These are phyloP conservation scores for Mycena crocata DNA, from an alignment of 768 basidiomycete species.

Conservation along the genomic window DNA sequence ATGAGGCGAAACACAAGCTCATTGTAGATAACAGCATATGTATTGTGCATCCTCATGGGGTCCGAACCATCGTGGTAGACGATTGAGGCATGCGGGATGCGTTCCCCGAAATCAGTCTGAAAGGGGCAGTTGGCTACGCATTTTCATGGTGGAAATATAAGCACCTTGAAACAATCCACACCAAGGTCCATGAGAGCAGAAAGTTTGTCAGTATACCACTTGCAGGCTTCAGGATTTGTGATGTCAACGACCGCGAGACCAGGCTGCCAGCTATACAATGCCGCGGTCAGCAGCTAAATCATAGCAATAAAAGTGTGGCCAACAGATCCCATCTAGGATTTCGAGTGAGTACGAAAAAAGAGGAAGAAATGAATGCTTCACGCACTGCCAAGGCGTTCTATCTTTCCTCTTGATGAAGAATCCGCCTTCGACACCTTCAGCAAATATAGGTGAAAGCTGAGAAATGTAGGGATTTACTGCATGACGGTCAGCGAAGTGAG, in stretches of 20 bases:
- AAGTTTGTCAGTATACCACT: constrained; percentile 68
- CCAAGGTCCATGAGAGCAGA: constrained; percentile 63
- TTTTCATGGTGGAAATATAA: not conserved
- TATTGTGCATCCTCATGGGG: constrained; percentile 77
- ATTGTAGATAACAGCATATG: constrained; percentile 78
- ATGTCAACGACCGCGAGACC: constrained; percentile 73
- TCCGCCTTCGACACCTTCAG: constrained; percentile 73
- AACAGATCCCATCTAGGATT: constrained; percentile 60
- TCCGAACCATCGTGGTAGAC: constrained; percentile 76
- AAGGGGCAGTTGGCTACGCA: not conserved
- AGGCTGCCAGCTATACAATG: constrained; percentile 61
- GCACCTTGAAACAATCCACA: constrained; percentile 70
- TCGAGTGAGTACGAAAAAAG: constrained; percentile 4
- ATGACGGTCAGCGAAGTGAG: not conserved
- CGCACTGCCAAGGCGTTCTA: constrained; percentile 76
- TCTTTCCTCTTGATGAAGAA: constrained; percentile 78
- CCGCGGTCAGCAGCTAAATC: not conserved
- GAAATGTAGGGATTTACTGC: constrained; percentile 81
- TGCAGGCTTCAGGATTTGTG: constrained; percentile 63
- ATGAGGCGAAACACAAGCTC: constrained; percentile 74
- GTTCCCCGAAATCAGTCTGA: constrained; percentile 83
- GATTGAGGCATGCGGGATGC: constrained; percentile 75
- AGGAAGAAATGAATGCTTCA: constrained; percentile 30
- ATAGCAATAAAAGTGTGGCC: not conserved
- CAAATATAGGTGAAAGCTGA: constrained; percentile 75